Evolutionary conservation across 495 filamentous ascomycete genomes (phyloP), one percentile per base, ranked within the genome.

Genomic region (Podospora australis): DNA sequence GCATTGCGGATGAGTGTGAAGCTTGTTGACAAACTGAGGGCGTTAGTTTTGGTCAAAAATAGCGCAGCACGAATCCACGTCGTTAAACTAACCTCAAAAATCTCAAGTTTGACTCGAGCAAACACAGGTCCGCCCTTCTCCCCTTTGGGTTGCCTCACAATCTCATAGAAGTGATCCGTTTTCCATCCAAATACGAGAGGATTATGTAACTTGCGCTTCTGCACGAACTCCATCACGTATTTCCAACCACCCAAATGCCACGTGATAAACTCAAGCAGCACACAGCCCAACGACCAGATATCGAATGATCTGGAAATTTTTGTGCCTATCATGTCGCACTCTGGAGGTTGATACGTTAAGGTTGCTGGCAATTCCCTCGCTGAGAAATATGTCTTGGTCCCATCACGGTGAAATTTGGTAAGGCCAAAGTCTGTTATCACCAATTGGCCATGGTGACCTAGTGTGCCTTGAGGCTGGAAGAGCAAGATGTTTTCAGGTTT

Each of bases 231-330:
- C 9, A 44, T 13, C 7, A 53, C 26, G 3, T 44, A 19, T 10
- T 36, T 4, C 30, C 20, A 32, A 6, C 53, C 53, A 19, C 57
- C 57, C 1, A 69, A 44, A 45, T 48, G 47, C 59, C 59, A 63
- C 16, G 57, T 49, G 30, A 55, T 42, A 29, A 57, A 57, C 45
- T 63, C 57, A 34, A 63, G 54, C 17, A 55, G 36, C 16, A 63
- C 48, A 47, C 59, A 63, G 9, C 59, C 59, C 6, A 60, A 38
- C 20, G 49, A 43, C 59, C 59, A 63, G 36, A 63, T 59, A 26
- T 63, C 59, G 32, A 44, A 44, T 2, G 47, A 50, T 1, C 44
- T 17, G 7, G 36, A 43, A 9, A 55, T 30, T 9, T 7, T 10
- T 11, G 17, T 16, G 1, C 23, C 43, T 4, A 32, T 17, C 38